Evolutionary conservation across 768 basidiomycete species (phyloP).

Genomic region (Boletus tomentosulus): DNA sequence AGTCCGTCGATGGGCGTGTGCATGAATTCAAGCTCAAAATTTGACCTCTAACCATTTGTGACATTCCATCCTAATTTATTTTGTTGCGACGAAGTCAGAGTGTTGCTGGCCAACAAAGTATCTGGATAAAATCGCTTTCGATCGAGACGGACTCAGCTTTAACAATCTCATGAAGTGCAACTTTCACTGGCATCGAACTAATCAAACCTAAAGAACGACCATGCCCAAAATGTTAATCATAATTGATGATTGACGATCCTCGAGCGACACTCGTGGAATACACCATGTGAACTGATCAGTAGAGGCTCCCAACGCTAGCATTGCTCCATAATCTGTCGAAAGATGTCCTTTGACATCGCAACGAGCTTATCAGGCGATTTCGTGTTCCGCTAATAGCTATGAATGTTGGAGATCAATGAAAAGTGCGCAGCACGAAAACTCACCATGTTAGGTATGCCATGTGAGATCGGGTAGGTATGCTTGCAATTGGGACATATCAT

Average conservation of each 20-base stretch:
- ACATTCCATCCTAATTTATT: background rate
- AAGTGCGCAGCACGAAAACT: constrained; percentile 10
- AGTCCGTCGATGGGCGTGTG: background rate
- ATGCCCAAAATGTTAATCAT: too few relatives aligned
- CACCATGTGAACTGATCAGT: too few relatives aligned
- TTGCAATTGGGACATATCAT: constrained; percentile 94
- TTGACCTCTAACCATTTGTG: background rate
- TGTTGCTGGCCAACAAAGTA: background rate
- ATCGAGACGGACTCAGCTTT: too few relatives aligned
- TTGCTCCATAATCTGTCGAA: too few relatives aligned
- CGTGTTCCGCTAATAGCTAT: constrained; percentile 89
- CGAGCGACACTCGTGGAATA: too few relatives aligned
- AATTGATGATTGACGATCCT: background rate
- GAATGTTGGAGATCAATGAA: background rate
- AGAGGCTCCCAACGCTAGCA: background rate
- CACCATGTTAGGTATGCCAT: constrained; percentile 98
- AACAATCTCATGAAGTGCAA: too few relatives aligned
- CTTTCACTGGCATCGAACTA: too few relatives aligned
- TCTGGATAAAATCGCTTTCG: too few relatives aligned
- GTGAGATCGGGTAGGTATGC: constrained; percentile 85
- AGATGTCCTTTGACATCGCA: background rate
- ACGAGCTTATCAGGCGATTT: constrained; percentile 52
- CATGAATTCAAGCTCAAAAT: too few relatives aligned
- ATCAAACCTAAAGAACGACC: too few relatives aligned
- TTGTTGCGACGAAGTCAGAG: background rate